Conservation (phyloP, 257 asterid genomes). For the Leptodermis oblonga region DNA sequence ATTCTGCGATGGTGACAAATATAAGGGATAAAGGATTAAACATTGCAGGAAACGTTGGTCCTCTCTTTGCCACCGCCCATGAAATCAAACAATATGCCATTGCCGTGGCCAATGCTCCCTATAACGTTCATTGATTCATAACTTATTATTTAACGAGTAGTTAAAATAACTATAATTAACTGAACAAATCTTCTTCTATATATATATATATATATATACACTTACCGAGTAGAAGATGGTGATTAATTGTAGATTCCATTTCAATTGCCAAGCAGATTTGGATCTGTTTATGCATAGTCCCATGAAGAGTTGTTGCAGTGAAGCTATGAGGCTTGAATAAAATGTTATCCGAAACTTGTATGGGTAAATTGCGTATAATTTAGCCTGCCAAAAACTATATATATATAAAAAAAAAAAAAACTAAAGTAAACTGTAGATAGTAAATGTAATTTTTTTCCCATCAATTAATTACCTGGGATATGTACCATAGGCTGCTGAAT, state of each 20-base stretch:
- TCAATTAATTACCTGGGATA: slow-evolving; percentile 40
- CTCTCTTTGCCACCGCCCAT: slow-evolving; percentile 43
- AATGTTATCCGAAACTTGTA: slow-evolving; percentile 42
- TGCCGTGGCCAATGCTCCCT: slow-evolving; percentile 59
- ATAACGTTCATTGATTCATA: too few relatives aligned
- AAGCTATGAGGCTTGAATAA: slow-evolving; percentile 36
- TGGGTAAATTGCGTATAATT: slow-evolving; percentile 41
- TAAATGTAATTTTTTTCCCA: not conserved
- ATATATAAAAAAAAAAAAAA: too few relatives aligned
- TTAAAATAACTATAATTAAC: too few relatives aligned
- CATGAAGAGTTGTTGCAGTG: slow-evolving; percentile 33
- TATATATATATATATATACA: too few relatives aligned
- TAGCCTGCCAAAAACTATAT: slow-evolving; percentile 28
- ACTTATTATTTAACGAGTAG: too few relatives aligned
- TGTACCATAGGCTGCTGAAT: slow-evolving; percentile 51
- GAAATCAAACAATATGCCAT: slow-evolving; percentile 45
- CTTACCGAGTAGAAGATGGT: slow-evolving; percentile 58
- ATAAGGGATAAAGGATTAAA: slow-evolving; percentile 58
- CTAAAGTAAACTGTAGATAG: not conserved
- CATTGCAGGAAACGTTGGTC: slow-evolving; percentile 75
- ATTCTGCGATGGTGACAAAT: slow-evolving; percentile 40
- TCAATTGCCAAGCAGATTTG: slow-evolving; percentile 38
- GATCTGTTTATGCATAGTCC: slow-evolving; percentile 45
- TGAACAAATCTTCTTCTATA: too few relatives aligned
- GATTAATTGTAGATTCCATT: slow-evolving; percentile 49